Base-by-base conservation (phyloP, 129 eudicot species). In the Ambrosia trifida region DNA sequence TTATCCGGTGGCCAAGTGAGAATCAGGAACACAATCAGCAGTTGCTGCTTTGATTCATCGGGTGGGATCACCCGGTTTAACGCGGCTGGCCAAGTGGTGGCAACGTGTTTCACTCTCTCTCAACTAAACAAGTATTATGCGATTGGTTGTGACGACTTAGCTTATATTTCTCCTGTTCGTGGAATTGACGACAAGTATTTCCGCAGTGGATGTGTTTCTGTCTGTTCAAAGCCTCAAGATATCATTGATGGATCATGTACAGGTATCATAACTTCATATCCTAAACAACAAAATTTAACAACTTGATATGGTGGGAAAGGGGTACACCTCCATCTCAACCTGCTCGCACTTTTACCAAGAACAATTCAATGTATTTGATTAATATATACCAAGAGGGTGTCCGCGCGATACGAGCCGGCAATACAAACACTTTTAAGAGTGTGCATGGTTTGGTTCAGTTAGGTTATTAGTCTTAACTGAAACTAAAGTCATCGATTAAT, bases 121-220 rank as follows among this genome's bases (percentile, higher is more conserved):
- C 73, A 75, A 2, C n/a, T 58, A 2, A 86, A 86, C 33, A 78
- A 60, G 36, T 63, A 79, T 47, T 72, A 66, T 0, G 75, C 71
- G 18, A 8, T 83, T 2, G 91, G 91, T 0, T 85, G 87, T 18
- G 78, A 85, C 50, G 83, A 80, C 5, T 33, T 32, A 0, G 77
- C 70, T 61, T 70, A 2, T 16, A 9, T 44, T 12, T 1, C 35
- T 6, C 76, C 76, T 16, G 45, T 58, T 11, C 2, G 6, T 1
- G 60, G 11, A 14, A 68, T 68, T 36, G 76, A 59, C 2, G 12
- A 44, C 1, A 40, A 24, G 43, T 3, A 32, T 20, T 44, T 58
- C 68, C 14, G 14, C 5, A 17, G 59, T 0, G 59, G 59, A 20
- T 72, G 91, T 59, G 13, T 40, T 1, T 40, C 91, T 4, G 0